Evolutionary conservation across 371 early-diverging fungal genomes (phyloP), one percentile per base, ranked within the genome.

Genomic region (Entomophthora muscae): DNA sequence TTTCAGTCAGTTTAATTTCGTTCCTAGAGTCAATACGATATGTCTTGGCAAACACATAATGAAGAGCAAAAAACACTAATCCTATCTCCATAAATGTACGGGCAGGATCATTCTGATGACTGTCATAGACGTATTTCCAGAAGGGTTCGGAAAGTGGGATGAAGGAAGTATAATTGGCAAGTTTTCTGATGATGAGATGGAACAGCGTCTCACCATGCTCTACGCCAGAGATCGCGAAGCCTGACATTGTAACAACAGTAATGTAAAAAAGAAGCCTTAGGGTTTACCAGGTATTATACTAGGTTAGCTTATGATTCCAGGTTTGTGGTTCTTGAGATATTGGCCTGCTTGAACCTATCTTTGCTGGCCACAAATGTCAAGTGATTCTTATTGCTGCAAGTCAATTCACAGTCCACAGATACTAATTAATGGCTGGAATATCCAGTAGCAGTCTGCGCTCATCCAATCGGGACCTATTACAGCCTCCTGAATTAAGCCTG

Each of bases 61-160:
- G 84, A 67, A 92, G 74, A 64, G 92, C 89, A 69, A 91, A 95
- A 63, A 88, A 77, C 32, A 95, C 82, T 52, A 98, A 72, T 52
- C 86, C 78, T 5, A 88, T 72, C 68, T 96, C 98, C 26, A 98
- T 79, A 53, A 88, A 75, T 32, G 90, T 84, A 64, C 95, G 86
- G 72, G 90, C 84, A 1, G 96, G 98, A 72, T 98, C 98, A 74
- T 98, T 82, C 76, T 95, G 94, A 79, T 98, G 90, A 52, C 91
- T 90, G 68, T 83, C 89, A 70, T 86, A 84, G 66, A 95, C 76
- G 73, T 98, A 98, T 67, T 79, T 74, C 65, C 85, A 73, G 17
- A 83, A 80, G 59, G 90, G 79, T 57, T 75, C 75, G 5, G 86
- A 84, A 0, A 92, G 91, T 3, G 94, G 94, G 66, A 91, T 66